Conservation (phyloP, 2,329 filamentous ascomycete species). For the Coniochaeta sp. region DNA sequence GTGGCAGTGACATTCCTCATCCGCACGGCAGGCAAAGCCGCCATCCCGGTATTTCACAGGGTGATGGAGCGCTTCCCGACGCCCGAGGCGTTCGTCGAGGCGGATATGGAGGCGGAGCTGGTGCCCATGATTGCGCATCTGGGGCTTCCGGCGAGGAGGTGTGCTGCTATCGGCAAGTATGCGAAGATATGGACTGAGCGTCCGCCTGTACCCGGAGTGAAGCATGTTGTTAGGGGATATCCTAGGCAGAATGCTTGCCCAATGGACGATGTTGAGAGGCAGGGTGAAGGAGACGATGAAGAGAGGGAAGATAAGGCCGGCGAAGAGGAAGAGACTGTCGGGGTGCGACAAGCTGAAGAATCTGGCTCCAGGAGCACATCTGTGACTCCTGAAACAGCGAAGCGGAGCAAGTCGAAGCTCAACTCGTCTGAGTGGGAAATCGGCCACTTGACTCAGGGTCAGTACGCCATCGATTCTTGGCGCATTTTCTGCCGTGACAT, state of each 20-base stretch:
- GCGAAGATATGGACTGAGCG: constrained; percentile 56
- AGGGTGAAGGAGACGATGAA: neutral
- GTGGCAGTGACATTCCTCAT: constrained; percentile 81
- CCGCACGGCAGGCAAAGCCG: constrained; percentile 64
- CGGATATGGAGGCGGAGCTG: constrained; percentile 40
- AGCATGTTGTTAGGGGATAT: constrained; percentile 47
- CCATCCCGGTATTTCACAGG: constrained; percentile 67
- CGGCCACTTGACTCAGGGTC: constrained; percentile 72
- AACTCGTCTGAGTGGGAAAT: constrained; percentile 63
- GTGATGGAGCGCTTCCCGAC: constrained; percentile 64
- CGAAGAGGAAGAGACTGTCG: constrained; percentile 2
- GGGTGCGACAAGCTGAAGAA: too few relatives aligned
- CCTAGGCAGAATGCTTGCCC: constrained; percentile 16
- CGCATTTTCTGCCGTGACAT: constrained; percentile 85
- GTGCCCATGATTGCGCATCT: constrained; percentile 58
- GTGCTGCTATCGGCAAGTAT: constrained; percentile 60
- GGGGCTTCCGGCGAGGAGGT: constrained; percentile 62
- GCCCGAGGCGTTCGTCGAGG: constrained; percentile 47
- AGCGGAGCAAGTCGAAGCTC: constrained; percentile 19
- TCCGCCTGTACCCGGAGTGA: constrained; percentile 51
- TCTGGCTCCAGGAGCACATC: too few relatives aligned
- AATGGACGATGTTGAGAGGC: constrained; percentile 17
- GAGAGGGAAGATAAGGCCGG: neutral
- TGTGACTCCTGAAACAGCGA: neutral
- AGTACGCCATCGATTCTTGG: constrained; percentile 85